Evolutionary conservation across 1,284 basidiomycete species (phyloP).

Genomic region (Nidula niveotomentosa): DNA sequence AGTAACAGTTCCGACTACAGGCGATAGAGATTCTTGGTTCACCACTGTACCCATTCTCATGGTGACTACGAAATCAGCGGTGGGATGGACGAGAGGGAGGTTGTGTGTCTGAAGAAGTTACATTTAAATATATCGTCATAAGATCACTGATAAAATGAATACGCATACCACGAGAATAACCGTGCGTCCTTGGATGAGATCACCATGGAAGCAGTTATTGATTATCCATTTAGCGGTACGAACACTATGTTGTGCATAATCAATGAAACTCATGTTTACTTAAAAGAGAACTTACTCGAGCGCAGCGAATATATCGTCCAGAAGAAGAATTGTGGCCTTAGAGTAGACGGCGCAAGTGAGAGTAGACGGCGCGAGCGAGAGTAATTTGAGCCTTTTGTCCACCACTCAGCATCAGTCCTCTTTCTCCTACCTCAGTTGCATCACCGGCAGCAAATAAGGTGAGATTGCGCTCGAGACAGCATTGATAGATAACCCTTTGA

Average conservation of each 20-base stretch:
- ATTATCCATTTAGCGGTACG: slow-evolving; percentile 67
- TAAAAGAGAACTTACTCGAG: slow-evolving; percentile 27
- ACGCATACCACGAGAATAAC: slow-evolving; percentile 65
- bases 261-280: slow-evolving; percentile 4
- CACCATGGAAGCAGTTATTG: slow-evolving; percentile 69
- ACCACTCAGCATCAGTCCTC: slow-evolving; percentile 60
- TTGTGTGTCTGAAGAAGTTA: slow-evolving; percentile 53
- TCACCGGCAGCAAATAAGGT: slow-evolving; percentile 71
- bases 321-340: slow-evolving; percentile 56
- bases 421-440: slow-evolving; percentile 68
- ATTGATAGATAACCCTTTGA: slow-evolving; percentile 46
- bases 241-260: slow-evolving; percentile 34
- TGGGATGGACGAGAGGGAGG: slow-evolving; percentile 51
- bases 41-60: slow-evolving; percentile 28
- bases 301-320: slow-evolving; percentile 63
- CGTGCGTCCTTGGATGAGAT: slow-evolving; percentile 67
- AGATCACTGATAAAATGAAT: neutral
- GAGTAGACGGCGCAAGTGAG: slow-evolving; percentile 75
- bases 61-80: slow-evolving; percentile 58
- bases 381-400: slow-evolving; percentile 58
- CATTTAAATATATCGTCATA: neutral
- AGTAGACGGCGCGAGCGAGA: slow-evolving; percentile 60
- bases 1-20: slow-evolving; percentile 37
- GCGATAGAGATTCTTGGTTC: slow-evolving; percentile 42
- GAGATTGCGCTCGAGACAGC: slow-evolving; percentile 61